These are phyloP conservation scores for Cladophialophora exuberans DNA, from an alignment of 2,329 filamentous ascomycete species.

Conservation along the genomic window DNA sequence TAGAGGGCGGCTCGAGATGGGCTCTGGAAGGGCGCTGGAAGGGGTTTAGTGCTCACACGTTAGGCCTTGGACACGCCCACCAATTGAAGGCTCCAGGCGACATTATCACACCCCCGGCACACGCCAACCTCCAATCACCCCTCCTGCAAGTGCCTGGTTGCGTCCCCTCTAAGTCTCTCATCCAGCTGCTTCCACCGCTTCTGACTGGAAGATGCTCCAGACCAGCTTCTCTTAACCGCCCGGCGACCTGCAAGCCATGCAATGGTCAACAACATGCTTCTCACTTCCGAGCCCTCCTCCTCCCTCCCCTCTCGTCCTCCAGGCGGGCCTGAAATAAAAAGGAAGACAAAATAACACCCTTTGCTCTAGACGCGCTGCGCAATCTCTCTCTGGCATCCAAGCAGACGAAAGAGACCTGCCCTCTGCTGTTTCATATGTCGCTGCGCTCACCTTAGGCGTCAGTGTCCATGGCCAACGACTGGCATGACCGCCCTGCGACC, in stretches of 20 bases:
- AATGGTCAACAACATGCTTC: constrained; percentile 11
- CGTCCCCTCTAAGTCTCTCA: too few species aligned
- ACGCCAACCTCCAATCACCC: constrained; percentile 20
- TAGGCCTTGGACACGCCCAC: constrained; percentile 10
- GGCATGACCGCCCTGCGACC: constrained; percentile 31
- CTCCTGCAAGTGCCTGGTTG: too few species aligned
- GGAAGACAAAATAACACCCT: constrained; percentile 12
- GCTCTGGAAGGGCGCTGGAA: too few species aligned
- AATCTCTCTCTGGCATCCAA: constrained; percentile 11
- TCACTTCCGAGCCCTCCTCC: not conserved
- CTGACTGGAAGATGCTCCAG: constrained; percentile 29
- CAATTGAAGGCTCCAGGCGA: constrained; percentile 15
- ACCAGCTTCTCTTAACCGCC: constrained; percentile 27
- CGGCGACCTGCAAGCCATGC: constrained; percentile 21
- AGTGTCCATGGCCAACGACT: constrained; percentile 29
- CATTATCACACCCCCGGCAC: constrained; percentile 22
- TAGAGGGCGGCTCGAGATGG: too few species aligned
- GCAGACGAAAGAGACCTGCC: constrained; percentile 7
- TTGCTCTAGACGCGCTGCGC: constrained; percentile 1
- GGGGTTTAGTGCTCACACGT: constrained; percentile 12
- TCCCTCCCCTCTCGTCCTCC: not conserved
- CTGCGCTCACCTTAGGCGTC: constrained; percentile 27
- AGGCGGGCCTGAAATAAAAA: constrained; percentile 19
- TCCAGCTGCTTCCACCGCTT: constrained; percentile 18
- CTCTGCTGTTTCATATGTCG: constrained; percentile 29